Base-by-base conservation (phyloP, 768 basidiomycete species). In the Psilocybe sp. region DNA sequence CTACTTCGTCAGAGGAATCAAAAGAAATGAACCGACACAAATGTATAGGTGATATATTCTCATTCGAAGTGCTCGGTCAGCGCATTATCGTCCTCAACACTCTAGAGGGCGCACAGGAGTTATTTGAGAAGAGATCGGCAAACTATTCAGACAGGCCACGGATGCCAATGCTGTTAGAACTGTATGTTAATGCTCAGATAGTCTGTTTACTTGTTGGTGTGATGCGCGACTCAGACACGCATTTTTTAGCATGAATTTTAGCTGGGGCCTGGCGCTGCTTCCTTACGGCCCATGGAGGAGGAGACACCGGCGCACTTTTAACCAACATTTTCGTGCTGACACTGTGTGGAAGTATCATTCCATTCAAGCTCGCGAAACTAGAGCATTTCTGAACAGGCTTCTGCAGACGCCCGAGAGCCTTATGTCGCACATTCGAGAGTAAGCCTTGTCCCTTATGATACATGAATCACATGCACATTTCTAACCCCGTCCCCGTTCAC, bases 11-110 rank as follows among this genome's bases (percentile, higher is more conserved):
- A 28, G 23, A 44, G 43, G 14, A 20, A 39, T 14, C 13, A 23
- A 23, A 16, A 11, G 32, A 32, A 5, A n/a, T 40, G 15, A 9
- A 14, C 39, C 40, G 3, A 41, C 15, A 40, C 11, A 39, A 35
- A 34, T 47, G 23, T 1, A 3, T 42, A 81, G 82, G 82, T 12
- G 78, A 80, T 49, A 64, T 84, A 50, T 71, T 82, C 1, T 78
- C 75, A 54, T 67, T 81, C 44, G 69, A 71, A 45, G 69, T 79
- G 23, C 60, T 83, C 4, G 77, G 64, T 12, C 61, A 62, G 31
- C 55, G 54, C 7, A 56, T 64, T 19, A 45, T 69, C 8, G 47
- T 67, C 13, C 43, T 69, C 5, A 56, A 58, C 18, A 56, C 49
- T 9, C 31, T 52, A 4, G 74, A 53, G 69, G 71, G 57, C 66